A percentile compares a stretch with the other conserved stretches of the same genome.
These are phyloP conservation scores for Camellia granthamiana DNA, from an alignment of 148 eudicot genomes.

Conservation along the genomic window DNA sequence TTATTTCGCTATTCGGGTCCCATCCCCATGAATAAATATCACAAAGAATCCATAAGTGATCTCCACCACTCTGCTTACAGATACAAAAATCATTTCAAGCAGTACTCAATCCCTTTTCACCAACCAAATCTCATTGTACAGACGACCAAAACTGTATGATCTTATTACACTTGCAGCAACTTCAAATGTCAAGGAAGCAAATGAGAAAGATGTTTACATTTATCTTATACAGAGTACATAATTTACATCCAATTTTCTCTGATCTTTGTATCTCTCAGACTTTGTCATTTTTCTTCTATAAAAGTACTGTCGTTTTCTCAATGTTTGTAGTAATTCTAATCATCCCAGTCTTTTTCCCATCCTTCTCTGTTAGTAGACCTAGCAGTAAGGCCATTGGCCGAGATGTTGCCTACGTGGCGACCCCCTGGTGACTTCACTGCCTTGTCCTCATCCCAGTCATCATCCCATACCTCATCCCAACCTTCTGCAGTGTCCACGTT, in stretches of 20 bases:
- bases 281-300: neutral
- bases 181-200: neutral
- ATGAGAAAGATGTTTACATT: neutral
- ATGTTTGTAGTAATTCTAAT: conserved; percentile 37
- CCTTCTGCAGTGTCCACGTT: conserved; percentile 59
- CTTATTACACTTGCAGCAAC: neutral
- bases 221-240: neutral
- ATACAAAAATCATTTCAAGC: too few species aligned
- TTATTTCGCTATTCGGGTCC: too few species aligned
- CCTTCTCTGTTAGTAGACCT: conserved; percentile 58
- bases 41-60: too few species aligned
- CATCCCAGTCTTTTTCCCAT: conserved; percentile 85
- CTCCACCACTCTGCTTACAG: too few species aligned
- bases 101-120: too few species aligned
- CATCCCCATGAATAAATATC: too few species aligned
- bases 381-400: conserved; percentile 70
- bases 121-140: too few species aligned
- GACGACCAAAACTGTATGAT: neutral
- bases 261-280: conserved; percentile 12
- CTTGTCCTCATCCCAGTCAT: conserved; percentile 85
- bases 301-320: conserved; percentile 9
- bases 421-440: conserved; percentile 69
- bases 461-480: conserved; percentile 95
- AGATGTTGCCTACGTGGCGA: conserved; percentile 37
- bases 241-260: neutral